Evolutionary conservation across 495 filamentous ascomycete genomes (phyloP).

Genomic region (Penicillium chermesinum): DNA sequence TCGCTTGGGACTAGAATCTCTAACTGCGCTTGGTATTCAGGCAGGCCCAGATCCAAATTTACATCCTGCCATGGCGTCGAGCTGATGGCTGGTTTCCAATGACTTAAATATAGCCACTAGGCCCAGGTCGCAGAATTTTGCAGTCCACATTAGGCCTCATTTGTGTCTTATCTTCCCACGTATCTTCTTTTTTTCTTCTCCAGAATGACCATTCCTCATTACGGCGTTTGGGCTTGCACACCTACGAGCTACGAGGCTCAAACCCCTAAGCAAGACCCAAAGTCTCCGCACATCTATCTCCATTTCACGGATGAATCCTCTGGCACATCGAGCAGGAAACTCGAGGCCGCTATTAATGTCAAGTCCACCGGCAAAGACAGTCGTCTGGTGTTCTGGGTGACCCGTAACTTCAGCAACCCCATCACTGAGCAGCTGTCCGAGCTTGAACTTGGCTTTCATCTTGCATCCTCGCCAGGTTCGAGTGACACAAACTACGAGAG

Average conservation of each 20-base stretch:
- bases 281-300: conserved; percentile 26
- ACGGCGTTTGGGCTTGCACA: conserved; percentile 26
- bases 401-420: conserved; percentile 19
- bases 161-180: neutral
- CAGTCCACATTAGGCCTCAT: too few species aligned
- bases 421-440: conserved; percentile 17
- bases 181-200: neutral
- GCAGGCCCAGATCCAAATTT: neutral
- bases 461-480: conserved; percentile 6
- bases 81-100: neutral
- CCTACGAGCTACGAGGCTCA: conserved; percentile 22
- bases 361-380: conserved; percentile 21
- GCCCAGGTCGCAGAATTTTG: neutral
- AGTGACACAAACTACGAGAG: neutral
- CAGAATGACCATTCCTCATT: conserved; percentile 25
- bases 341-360: conserved; percentile 26
- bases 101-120: neutral
- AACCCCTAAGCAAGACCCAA: conserved; percentile 19
- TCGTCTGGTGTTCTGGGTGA: conserved; percentile 25
- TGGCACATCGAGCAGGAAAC: conserved; percentile 10
- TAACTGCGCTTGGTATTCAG: neutral
- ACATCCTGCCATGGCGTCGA: neutral
- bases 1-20: conserved; percentile 1
- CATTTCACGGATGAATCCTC: conserved; percentile 21
- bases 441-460: conserved; percentile 22